Conservation (phyloP, 192 early-diverging fungal genomes). For the Dissophora globulifera region DNA sequence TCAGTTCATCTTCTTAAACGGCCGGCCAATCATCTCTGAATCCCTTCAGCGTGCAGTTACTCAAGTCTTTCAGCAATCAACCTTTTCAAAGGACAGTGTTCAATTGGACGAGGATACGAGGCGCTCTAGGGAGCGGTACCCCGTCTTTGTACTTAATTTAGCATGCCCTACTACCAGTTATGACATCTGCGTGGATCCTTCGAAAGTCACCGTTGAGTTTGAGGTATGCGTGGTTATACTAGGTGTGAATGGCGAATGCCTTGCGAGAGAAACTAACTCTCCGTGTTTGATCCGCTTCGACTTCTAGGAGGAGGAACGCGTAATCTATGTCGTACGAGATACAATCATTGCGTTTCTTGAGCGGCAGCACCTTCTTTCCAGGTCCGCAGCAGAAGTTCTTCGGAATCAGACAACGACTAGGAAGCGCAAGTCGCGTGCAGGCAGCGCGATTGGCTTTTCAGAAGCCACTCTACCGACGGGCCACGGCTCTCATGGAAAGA, state of each 20-base stretch:
- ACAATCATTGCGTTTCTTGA: conserved; percentile 48
- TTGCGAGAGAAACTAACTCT: background rate
- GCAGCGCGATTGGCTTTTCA: background rate
- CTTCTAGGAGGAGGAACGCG: conserved; percentile 33
- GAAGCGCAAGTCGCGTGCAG: conserved; percentile 5
- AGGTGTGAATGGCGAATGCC: background rate
- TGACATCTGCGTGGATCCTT: conserved; percentile 66
- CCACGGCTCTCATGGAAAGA: conserved; percentile 16
- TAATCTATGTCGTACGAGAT: conserved; percentile 17
- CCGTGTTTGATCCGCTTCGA: background rate
- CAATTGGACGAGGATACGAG: conserved; percentile 18
- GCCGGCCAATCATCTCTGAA: conserved; percentile 25
- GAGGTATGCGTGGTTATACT: conserved; percentile 37
- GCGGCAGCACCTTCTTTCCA: conserved; percentile 31
- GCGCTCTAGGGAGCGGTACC: conserved; percentile 52
- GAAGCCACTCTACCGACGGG: background rate
- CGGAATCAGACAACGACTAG: conserved; percentile 11
- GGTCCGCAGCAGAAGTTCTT: conserved; percentile 10
- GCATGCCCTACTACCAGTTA: conserved; percentile 56
- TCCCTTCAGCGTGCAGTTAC: conserved; percentile 5
- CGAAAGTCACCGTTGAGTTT: conserved; percentile 65
- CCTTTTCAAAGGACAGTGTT: conserved; percentile 31
- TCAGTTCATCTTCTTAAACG: conserved; percentile 44
- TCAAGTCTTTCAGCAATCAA: conserved; percentile 28
- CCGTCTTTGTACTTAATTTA: conserved; percentile 66